phyloP scores from a whole-genome alignment of 257 asterid genomes.

The Salvia hispanica region DNA sequence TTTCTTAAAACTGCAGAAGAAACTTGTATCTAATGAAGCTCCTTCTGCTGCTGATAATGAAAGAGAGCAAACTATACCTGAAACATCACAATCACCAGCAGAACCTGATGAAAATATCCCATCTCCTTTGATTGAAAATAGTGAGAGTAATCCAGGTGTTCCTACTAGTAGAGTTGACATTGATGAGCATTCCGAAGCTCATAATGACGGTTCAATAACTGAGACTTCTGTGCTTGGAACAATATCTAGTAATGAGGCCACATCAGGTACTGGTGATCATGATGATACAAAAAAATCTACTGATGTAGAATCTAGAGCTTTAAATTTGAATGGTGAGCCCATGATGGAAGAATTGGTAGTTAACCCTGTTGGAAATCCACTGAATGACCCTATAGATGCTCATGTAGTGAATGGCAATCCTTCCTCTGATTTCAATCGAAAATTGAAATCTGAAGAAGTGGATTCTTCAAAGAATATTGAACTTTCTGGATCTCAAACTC shows the following conservation, averaged over 20 bases:
- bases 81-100: slow-evolving; percentile 48
- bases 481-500: slow-evolving; percentile 46
- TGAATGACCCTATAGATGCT: slow-evolving; percentile 40
- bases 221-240: slow-evolving; percentile 56
- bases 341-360: slow-evolving; percentile 42
- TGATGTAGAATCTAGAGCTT: slow-evolving; percentile 43
- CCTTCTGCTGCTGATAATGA: slow-evolving; percentile 44
- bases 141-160: slow-evolving; percentile 41
- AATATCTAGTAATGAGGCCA: slow-evolving; percentile 46
- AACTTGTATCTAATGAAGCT: slow-evolving; percentile 52
- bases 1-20: slow-evolving; percentile 57
- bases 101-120: slow-evolving; percentile 45
- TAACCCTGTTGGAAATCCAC: slow-evolving; percentile 42
- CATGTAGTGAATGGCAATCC: slow-evolving; percentile 43
- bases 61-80: slow-evolving; percentile 44
- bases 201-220: slow-evolving; percentile 43
- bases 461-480: slow-evolving; percentile 39
- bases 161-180: slow-evolving; percentile 38
- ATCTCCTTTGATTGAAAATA: slow-evolving; percentile 38
- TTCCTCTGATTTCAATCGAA: slow-evolving; percentile 52
- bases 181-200: slow-evolving; percentile 45
- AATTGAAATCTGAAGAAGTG: slow-evolving; percentile 39
- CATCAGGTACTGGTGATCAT: slow-evolving; percentile 39
- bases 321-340: slow-evolving; percentile 42
- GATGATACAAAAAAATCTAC: slow-evolving; percentile 44